Percentiles rank a stretch among this genome's conserved stretches.
These are phyloP conservation scores for Artemisia tridentata DNA, from an alignment of 129 eudicot genomes.

Conservation along the genomic window DNA sequence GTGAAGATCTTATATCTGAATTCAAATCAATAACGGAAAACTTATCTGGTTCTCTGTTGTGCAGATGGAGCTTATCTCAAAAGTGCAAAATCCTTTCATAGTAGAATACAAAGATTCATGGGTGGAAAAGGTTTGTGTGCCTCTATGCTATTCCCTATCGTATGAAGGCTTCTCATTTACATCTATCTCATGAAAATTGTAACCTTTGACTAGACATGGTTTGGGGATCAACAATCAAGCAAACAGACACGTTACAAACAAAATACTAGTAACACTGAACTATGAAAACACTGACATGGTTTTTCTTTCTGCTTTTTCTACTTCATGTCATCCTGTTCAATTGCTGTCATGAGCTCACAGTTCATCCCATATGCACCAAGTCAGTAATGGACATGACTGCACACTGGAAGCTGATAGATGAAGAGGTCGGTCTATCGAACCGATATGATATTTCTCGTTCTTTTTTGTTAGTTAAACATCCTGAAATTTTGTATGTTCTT, in stretches of 20 bases:
- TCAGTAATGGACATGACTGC: no score
- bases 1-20: constrained; percentile 13
- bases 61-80: constrained; percentile 93
- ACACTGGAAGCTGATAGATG: no score
- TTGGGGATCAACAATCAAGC: background rate
- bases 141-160: constrained; percentile 2
- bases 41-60: constrained; percentile 24
- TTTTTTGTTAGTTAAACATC: no score
- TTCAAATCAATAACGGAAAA: constrained; percentile 14
- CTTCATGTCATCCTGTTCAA: constrained; percentile 21
- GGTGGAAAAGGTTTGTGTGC: constrained; percentile 76
- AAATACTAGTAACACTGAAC: background rate
- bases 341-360: no score
- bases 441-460: no score
- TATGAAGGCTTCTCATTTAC: constrained; percentile 6
- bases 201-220: constrained; percentile 4
- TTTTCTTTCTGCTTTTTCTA: background rate
- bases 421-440: no score
- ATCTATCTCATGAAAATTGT: constrained; percentile 14
- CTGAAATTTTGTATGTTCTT: no score
- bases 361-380: no score
- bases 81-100: constrained; percentile 69
- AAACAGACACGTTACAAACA: constrained; percentile 19
- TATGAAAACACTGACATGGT: background rate
- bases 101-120: constrained; percentile 96